Evolutionary conservation across 495 filamentous ascomycete species (phyloP), one percentile per base, ranked within the genome.

Genomic region (Rhizodiscina lignyota): DNA sequence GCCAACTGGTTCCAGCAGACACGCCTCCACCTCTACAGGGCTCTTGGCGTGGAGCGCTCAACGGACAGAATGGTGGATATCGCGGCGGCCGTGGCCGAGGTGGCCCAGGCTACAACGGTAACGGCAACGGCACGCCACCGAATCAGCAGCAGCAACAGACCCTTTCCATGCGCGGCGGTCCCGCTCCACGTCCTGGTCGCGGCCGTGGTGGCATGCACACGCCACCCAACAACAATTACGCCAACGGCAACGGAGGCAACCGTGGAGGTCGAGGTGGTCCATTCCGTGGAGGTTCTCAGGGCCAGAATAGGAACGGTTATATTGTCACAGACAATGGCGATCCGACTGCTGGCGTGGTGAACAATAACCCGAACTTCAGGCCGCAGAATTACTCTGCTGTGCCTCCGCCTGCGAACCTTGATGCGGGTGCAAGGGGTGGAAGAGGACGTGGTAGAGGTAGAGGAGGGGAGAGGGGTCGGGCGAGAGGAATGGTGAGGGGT

Each of bases 351-450:
- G 68, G 67, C 10, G 50, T 74, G 5, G 45, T 68, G 22, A 38
- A 59, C 37, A 60, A 65, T 40, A 70, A 72, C 45, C 58, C 64
- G 2, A 54, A 62, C 35, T 74, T 72, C 54, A 59, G 58, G 18
- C 68, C 69, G 18, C 64, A 72, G 44, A 62, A 56, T 36, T 92
- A 89, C 47, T 62, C 64, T 22, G 71, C 71, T 34, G 80, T 87
- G 5, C 84, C 89, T 3, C 89, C 89, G 4, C 87, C 87, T 0
- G 54, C 79, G 19, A 68, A 42, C 23, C 44, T 89, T 21, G 61
- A 74, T 31, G 60, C 74, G 12, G 59, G 73, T 5, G 33, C 48
- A 5, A 50, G 51, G 18, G 24, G 48, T 27, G 44, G 47, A 15
- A 44, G 53, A 15, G 43, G 42, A 4, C 42, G 50, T n/a, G 52